A percentile compares a stretch with the other conserved stretches of the same genome.
Conservation (phyloP, 305 asterid species). For the Solanum chacoense region DNA sequence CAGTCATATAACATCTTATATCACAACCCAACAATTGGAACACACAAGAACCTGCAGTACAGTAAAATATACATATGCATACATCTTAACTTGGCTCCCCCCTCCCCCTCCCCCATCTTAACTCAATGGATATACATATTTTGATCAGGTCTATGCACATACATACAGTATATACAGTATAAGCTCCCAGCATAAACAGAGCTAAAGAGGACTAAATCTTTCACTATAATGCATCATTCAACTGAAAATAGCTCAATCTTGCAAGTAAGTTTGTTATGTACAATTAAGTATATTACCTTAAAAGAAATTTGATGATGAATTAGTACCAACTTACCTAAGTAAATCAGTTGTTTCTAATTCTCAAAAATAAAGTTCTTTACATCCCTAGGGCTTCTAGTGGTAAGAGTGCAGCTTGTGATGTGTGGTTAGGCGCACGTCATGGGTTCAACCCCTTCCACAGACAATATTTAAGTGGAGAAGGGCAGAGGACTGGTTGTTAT, state of each 20-base stretch:
- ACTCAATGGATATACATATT: neutral
- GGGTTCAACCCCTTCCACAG: neutral
- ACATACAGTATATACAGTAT: neutral
- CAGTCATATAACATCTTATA: neutral
- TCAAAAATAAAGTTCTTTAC: neutral
- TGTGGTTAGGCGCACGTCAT: neutral
- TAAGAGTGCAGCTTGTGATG: neutral
- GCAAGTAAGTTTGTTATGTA: neutral
- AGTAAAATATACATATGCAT: neutral
- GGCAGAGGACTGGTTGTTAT: neutral
- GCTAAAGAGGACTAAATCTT: neutral
- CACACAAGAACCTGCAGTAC: neutral
- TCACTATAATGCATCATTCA: neutral
- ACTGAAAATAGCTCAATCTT: neutral
- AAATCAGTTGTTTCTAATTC: neutral
- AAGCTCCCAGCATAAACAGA: neutral
- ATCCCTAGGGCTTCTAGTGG: neutral
- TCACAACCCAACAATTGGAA: neutral
- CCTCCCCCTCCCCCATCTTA: neutral
- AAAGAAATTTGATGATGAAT: neutral
- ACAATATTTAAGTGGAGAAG: neutral
- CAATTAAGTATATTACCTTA: neutral
- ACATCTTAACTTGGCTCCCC: neutral
- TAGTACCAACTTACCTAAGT: neutral
- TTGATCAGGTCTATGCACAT: neutral